A percentile compares a stretch with the other conserved stretches of the same genome.
phyloP scores from a whole-genome alignment of 1,139 yeast genomes.

The Saccharomycopsis hybrid region DNA sequence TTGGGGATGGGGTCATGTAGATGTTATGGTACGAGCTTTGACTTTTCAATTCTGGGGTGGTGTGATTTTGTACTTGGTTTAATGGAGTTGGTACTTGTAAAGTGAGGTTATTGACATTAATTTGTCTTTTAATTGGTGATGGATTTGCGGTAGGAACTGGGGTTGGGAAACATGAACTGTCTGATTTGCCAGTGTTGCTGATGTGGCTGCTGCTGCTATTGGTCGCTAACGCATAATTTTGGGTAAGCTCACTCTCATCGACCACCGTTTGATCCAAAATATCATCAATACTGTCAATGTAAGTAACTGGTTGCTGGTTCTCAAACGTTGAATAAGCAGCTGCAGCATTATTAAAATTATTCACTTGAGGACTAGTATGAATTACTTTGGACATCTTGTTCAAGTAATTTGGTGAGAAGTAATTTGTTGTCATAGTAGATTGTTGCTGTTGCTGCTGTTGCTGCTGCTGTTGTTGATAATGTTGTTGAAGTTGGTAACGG shows the following conservation, averaged over 20 bases:
- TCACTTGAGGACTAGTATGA: background rate
- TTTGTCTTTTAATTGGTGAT: slow-evolving; percentile 9
- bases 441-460: background rate
- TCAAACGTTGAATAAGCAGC: background rate
- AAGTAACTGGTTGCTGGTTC: background rate
- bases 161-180: slow-evolving; percentile 4
- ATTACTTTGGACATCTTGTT: slow-evolving; percentile 6
- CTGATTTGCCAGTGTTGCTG: background rate
- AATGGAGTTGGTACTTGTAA: slow-evolving; percentile 3
- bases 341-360: background rate
- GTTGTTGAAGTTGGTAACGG: background rate
- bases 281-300: slow-evolving; percentile 6
- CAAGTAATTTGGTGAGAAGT: slow-evolving; percentile 6
- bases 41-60: slow-evolving; percentile 13
- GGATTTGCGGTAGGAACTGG: slow-evolving; percentile 7
- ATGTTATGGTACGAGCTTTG: background rate
- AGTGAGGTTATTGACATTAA: slow-evolving; percentile 6
- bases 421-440: slow-evolving; percentile 1
- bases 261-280: background rate
- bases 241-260: background rate
- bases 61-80: background rate
- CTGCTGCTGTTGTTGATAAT: background rate
- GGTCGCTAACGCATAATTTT: background rate
- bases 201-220: background rate
- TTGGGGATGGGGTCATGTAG: slow-evolving; percentile 16